Evolutionary conservation across 306 rosid species (phyloP).

Genomic region (Begonia loranthoides): DNA sequence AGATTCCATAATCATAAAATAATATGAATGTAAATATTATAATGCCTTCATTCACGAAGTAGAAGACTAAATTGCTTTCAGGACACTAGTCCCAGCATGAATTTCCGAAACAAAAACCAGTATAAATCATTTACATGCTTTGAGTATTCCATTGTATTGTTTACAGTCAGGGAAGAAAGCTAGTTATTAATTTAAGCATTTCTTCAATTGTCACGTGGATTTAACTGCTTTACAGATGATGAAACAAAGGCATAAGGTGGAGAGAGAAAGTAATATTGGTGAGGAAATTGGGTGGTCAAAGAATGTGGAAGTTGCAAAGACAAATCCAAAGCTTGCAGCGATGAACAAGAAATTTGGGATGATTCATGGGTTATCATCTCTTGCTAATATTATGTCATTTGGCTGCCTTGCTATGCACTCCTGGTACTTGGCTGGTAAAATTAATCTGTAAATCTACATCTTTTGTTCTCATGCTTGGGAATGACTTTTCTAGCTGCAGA

Average conservation of each 20-base stretch:
- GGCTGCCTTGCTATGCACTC: conserved; percentile 95
- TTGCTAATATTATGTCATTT: conserved; percentile 84
- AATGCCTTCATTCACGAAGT: too few relatives aligned
- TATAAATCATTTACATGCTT: too few relatives aligned
- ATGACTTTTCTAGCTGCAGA: not conserved
- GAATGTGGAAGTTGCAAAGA: conserved; percentile 80
- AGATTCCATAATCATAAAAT: too few relatives aligned
- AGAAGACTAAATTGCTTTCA: too few relatives aligned
- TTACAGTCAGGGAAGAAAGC: too few relatives aligned
- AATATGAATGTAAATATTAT: too few relatives aligned
- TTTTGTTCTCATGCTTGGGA: conserved; percentile 12
- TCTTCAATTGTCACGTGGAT: too few relatives aligned
- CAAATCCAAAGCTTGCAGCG: conserved; percentile 78
- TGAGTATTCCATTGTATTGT: too few relatives aligned
- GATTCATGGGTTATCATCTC: conserved; percentile 96
- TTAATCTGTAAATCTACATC: conserved; percentile 38
- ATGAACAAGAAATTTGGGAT: conserved; percentile 98
- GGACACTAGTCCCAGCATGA: too few relatives aligned
- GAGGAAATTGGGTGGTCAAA: conserved; percentile 91
- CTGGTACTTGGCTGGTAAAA: conserved; percentile 91
- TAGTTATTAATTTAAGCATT: too few relatives aligned
- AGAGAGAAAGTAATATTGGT: conserved; percentile 70
- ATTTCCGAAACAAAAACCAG: too few relatives aligned
- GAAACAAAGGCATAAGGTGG: conserved; percentile 96
- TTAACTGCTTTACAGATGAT: conserved; percentile 61